Evolutionary conservation across 306 rosid genomes (phyloP).

Genomic region (Clitoria ternatea): DNA sequence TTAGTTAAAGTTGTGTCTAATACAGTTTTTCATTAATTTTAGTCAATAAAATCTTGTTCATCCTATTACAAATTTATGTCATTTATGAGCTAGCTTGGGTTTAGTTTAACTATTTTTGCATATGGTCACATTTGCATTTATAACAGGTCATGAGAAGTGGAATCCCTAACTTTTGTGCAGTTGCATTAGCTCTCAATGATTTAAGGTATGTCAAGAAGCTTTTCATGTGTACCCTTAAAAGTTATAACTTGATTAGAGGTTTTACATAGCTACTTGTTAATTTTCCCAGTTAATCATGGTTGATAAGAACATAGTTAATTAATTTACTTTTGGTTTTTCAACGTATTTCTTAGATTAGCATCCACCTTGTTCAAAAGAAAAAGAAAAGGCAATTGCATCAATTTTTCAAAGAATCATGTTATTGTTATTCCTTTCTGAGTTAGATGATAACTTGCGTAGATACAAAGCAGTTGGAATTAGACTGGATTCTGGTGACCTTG

Average conservation of each 20-base stretch:
- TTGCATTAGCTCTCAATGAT: constrained; percentile 83
- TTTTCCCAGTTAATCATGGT: not conserved
- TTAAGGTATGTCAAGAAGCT: constrained; percentile 64
- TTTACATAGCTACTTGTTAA: not conserved
- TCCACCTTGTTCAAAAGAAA: not conserved
- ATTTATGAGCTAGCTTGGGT: not conserved
- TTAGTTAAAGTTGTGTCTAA: no score
- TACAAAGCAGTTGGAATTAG: constrained; percentile 85
- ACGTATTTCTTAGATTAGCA: no score
- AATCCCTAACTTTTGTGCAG: constrained; percentile 89
- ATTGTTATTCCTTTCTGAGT: constrained; percentile 14
- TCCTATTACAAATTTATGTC: not conserved
- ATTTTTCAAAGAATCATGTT: not conserved
- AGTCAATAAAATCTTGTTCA: constrained; percentile 7
- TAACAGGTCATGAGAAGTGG: constrained; percentile 93
- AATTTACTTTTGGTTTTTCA: no score
- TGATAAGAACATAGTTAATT: not conserved
- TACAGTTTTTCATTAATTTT: no score
- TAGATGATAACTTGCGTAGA: constrained; percentile 45
- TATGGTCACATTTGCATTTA: constrained; percentile 8
- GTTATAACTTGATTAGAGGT: not conserved
- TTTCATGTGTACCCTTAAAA: not conserved
- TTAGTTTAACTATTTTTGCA: not conserved
- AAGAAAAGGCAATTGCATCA: not conserved
- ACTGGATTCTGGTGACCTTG: constrained; percentile 93